Conservation (phyloP, 441 rosid genomes). For the Pelargonium citronellum region DNA sequence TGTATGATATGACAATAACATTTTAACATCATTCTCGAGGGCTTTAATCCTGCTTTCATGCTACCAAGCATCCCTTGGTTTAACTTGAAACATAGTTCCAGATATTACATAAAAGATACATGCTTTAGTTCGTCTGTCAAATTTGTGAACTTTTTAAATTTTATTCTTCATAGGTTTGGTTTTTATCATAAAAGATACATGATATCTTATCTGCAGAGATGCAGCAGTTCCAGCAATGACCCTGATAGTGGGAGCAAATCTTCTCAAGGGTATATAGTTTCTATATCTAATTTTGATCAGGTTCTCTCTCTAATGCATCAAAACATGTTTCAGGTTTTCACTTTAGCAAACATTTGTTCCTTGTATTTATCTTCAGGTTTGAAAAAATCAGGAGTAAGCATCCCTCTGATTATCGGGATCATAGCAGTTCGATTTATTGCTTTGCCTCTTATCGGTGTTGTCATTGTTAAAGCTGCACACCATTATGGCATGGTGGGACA, state of each 20-base stretch:
- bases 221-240: conserved; percentile 69
- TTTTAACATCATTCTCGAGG: too few species aligned
- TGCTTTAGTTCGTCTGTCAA: too few species aligned
- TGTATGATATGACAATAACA: too few species aligned
- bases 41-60: too few species aligned
- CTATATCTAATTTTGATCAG: neutral
- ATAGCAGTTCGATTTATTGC: conserved; percentile 22
- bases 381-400: conserved; percentile 18
- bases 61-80: too few species aligned
- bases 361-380: conserved; percentile 21
- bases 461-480: conserved; percentile 24
- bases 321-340: too few species aligned
- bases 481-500: conserved; percentile 29
- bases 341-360: too few species aligned
- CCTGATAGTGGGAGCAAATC: conserved; percentile 69
- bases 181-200: neutral
- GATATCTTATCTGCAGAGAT: conserved; percentile 35
- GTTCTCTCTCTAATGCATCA: neutral
- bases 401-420: conserved; percentile 19
- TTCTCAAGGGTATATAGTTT: conserved; percentile 46
- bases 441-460: conserved; percentile 27
- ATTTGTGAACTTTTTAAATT: too few species aligned
- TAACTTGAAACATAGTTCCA: too few species aligned
- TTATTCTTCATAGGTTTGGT: too few species aligned
- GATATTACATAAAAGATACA: too few species aligned